phyloP scores from a whole-genome alignment of 2,329 filamentous ascomycete species.

The Monilinia fructicola region DNA sequence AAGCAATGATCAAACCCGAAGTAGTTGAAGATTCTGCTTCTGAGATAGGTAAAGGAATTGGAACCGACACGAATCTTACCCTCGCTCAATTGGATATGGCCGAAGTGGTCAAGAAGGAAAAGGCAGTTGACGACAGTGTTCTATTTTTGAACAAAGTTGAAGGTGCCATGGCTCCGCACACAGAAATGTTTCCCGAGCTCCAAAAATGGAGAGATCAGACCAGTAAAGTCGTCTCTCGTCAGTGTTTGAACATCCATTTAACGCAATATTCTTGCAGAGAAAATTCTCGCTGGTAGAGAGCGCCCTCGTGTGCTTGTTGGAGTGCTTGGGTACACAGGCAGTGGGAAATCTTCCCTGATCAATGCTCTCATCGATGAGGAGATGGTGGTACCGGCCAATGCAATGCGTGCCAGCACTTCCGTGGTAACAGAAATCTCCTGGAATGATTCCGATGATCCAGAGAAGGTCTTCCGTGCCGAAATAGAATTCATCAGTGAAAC shows the following conservation, averaged over 20 bases:
- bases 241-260: background rate
- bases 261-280: background rate
- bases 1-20: background rate
- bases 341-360: conserved; percentile 13
- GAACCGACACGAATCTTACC: background rate
- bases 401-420: conserved; percentile 12
- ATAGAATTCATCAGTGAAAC: conserved; percentile 2
- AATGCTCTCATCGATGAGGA: conserved; percentile 22
- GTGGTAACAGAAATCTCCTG: conserved; percentile 15
- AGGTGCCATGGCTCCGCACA: background rate
- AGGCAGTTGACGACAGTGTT: background rate
- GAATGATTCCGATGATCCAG: background rate
- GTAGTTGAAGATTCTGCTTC: background rate
- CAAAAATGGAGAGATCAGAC: background rate
- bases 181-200: background rate
- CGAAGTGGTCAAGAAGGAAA: background rate
- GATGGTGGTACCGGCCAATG: background rate
- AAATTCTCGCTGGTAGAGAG: background rate
- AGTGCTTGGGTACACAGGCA: background rate
- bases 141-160: background rate
- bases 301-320: conserved; percentile 15
- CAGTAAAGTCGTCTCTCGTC: background rate
- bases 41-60: background rate
- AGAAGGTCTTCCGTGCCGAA: background rate
- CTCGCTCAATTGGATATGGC: too few species aligned